Evolutionary conservation across 2,329 filamentous ascomycete genomes (phyloP).

Genomic region (Pseudocercospora fijiensis): DNA sequence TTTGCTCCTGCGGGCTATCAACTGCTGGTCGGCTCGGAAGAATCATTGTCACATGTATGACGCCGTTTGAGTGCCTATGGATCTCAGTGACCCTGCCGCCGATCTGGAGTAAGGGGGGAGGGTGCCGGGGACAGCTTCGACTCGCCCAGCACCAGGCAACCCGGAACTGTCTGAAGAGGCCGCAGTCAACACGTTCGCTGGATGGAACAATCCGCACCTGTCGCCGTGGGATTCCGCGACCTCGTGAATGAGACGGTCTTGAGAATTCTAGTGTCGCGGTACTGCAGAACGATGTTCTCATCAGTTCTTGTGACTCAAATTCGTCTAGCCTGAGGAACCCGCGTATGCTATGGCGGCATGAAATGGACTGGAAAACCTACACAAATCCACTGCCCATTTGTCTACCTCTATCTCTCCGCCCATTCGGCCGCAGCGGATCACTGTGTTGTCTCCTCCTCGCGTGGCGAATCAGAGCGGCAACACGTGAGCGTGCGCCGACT

Average conservation of each 20-base stretch:
- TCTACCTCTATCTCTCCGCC: neutral
- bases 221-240: neutral
- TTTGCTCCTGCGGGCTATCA: neutral
- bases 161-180: neutral
- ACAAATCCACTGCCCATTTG: neutral
- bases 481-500: conserved; percentile 12
- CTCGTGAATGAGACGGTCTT: neutral
- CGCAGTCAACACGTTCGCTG: neutral
- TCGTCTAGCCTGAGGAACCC: neutral
- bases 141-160: neutral
- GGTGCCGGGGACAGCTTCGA: neutral
- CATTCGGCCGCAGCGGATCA: neutral
- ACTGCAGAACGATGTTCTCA: neutral
- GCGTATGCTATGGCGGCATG: neutral
- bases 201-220: neutral
- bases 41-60: neutral
- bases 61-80: neutral
- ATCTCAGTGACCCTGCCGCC: neutral
- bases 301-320: neutral
- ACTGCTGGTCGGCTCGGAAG: neutral
- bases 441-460: neutral
- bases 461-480: conserved; percentile 10
- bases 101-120: neutral
- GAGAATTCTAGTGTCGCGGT: neutral
- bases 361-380: neutral